These are phyloP conservation scores for Mycothermus thermophilus DNA, from an alignment of 495 filamentous ascomycete species.

Conservation along the genomic window DNA sequence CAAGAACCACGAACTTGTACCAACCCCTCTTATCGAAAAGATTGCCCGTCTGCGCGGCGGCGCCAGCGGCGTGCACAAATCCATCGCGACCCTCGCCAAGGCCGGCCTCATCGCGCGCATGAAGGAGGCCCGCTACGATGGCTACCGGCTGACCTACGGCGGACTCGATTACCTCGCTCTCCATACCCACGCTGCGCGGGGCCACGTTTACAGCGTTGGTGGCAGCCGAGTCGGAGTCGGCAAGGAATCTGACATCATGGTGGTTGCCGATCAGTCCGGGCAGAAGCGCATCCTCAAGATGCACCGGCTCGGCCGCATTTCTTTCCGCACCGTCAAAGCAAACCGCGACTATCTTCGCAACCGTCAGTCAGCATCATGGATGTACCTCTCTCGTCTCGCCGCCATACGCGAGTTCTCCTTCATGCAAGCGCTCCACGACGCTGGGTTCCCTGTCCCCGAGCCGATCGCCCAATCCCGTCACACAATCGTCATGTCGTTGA, in stretches of 20 bases:
- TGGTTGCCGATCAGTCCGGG: conserved; percentile 59
- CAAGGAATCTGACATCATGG: conserved; percentile 93
- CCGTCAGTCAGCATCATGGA: conserved; percentile 64
- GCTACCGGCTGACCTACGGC: conserved; percentile 92
- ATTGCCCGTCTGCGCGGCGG: conserved; percentile 69
- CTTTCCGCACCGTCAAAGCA: conserved; percentile 87
- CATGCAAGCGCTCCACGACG: conserved; percentile 70
- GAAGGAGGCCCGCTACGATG: conserved; percentile 95
- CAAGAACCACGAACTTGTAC: conserved; percentile 93
- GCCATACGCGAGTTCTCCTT: conserved; percentile 87
- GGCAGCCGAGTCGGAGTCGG: conserved; percentile 93
- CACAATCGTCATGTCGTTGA: conserved; percentile 85
- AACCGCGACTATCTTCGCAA: conserved; percentile 93
- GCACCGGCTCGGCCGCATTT: conserved; percentile 84
- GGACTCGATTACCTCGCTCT: conserved; percentile 93
- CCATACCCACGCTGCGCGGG: conserved; percentile 67
- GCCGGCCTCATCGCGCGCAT: conserved; percentile 80
- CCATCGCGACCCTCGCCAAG: conserved; percentile 84
- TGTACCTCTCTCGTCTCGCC: conserved; percentile 90
- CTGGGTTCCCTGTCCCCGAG: conserved; percentile 78
- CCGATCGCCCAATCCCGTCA: conserved; percentile 80
- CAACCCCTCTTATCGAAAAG: conserved; percentile 74
- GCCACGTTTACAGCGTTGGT: conserved; percentile 75
- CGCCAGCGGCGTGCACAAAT: conserved; percentile 62
- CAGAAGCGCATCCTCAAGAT: conserved; percentile 73